A percentile compares a stretch with the other conserved stretches of the same genome.
phyloP scores from a whole-genome alignment of 129 eudicot genomes.

The Ambrosia artemisiifolia region DNA sequence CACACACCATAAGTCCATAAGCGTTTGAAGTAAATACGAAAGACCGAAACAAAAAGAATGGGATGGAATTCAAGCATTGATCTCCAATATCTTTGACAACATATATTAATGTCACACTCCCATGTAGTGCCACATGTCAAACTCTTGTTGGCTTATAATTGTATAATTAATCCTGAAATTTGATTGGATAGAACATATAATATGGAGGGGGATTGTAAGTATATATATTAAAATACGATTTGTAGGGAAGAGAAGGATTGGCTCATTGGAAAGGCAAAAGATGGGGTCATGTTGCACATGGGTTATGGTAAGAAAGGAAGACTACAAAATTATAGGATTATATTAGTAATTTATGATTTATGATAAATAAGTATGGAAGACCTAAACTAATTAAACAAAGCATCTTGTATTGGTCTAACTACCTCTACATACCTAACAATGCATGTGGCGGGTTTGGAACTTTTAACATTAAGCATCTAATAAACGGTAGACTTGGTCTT shows the following conservation, averaged over 20 bases:
- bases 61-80: background rate
- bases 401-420: constrained; percentile 46
- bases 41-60: background rate
- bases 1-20: background rate
- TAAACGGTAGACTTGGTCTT: background rate
- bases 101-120: constrained; percentile 16
- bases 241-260: constrained; percentile 25
- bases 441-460: constrained; percentile 38
- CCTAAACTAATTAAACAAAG: constrained; percentile 19
- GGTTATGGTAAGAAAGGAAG: constrained; percentile 38
- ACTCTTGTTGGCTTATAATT: constrained; percentile 2
- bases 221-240: constrained; percentile 13
- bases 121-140: constrained; percentile 31
- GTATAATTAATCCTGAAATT: constrained; percentile 11
- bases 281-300: constrained; percentile 48
- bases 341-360: constrained; percentile 10
- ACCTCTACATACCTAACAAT: constrained; percentile 18
- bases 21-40: background rate
- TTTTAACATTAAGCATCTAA: constrained; percentile 15
- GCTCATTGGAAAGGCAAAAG: constrained; percentile 24
- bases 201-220: constrained; percentile 12
- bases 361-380: constrained; percentile 6
- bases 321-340: constrained; percentile 29
- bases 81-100: constrained; percentile 24
- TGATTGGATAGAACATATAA: constrained; percentile 29